Evolutionary conservation across 129 eudicot genomes (phyloP).

Genomic region (Scalesia atractyloides): DNA sequence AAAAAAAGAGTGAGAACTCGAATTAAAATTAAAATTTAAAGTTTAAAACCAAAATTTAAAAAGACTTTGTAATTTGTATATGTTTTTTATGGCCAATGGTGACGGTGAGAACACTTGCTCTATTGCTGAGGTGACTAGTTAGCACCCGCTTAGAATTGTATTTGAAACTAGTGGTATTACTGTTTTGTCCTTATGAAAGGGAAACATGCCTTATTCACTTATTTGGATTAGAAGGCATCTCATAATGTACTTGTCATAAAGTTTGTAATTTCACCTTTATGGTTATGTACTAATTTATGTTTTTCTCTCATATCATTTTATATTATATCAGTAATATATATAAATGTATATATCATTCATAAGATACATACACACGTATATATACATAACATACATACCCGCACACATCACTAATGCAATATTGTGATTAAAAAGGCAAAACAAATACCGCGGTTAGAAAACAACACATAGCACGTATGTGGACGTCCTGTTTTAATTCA

Average conservation of each 20-base stretch:
- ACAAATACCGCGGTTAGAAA: no score
- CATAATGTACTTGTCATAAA: conserved; percentile 24
- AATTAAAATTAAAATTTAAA: conserved; percentile 5
- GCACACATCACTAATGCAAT: no score
- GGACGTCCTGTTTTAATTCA: not conserved
- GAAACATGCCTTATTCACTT: conserved; percentile 18
- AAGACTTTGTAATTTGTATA: conserved; percentile 21
- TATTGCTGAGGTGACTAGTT: conserved; percentile 68
- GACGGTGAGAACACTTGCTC: conserved; percentile 34
- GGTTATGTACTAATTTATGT: not conserved
- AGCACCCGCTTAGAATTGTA: conserved; percentile 70
- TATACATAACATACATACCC: no score
- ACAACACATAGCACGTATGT: not conserved
- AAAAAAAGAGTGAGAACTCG: not conserved
- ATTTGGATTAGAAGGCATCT: conserved; percentile 32
- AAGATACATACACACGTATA: no score
- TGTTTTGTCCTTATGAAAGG: conserved; percentile 15
- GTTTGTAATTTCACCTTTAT: conserved; percentile 36
- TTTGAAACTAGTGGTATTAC: conserved; percentile 18
- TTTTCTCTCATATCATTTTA: not conserved
- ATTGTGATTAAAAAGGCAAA: no score
- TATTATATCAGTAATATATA: not conserved
- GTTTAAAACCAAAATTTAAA: not conserved
- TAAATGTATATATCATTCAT: no score
- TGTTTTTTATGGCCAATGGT: conserved; percentile 17